Evolutionary conservation across 345 rosid genomes (phyloP), one percentile per base, ranked within the genome.

Genomic region (Barbarea vulgaris): DNA sequence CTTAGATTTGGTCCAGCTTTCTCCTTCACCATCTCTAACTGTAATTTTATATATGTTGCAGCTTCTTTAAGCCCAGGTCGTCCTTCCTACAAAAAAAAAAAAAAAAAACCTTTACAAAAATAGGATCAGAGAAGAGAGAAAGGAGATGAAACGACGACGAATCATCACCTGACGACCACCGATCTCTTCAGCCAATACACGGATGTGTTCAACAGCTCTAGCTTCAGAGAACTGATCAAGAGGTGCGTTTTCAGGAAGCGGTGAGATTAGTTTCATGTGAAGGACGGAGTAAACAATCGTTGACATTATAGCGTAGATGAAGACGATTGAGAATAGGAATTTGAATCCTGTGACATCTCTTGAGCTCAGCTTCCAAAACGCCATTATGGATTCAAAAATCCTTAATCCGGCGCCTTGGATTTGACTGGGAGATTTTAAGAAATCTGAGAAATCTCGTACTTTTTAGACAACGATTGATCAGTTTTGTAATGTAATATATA

Each of bases 201-300:
- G 96, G 79, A 95, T 87, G 60, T 92, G 99, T 53, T 89, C 81
- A 41, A 95, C 60, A 41, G 99, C 99, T 83, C 99, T 82, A 33
- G 91, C 97, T 80, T 88, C 97, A 55, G 99, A 90, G 84, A 95
- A 95, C 3, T 92, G 96, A 80, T 92, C 90, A n/a, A 82, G 85
- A 36, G 99, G 93, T 3, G 97, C 97, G 81, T 90, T 87, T 28
- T 69, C n/a, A 12, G 73, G 89, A 28, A 95, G 93, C 14, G 97
- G 97, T 65, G 78, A 55, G 28, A 95, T 69, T 59, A 86, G 82
- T 81, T 84, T 87, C 85, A 81, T 85, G 83, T 92, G 84, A 39
- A 92, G 46, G 15, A 84, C 69, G 53, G 76, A 86, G 85, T 92
- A 85, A 56, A 62, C 91, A 27, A 89, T 64, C 4, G 81, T 48